Conservation (phyloP, 2,329 filamentous ascomycete genomes). For the Cadophora gregata region DNA sequence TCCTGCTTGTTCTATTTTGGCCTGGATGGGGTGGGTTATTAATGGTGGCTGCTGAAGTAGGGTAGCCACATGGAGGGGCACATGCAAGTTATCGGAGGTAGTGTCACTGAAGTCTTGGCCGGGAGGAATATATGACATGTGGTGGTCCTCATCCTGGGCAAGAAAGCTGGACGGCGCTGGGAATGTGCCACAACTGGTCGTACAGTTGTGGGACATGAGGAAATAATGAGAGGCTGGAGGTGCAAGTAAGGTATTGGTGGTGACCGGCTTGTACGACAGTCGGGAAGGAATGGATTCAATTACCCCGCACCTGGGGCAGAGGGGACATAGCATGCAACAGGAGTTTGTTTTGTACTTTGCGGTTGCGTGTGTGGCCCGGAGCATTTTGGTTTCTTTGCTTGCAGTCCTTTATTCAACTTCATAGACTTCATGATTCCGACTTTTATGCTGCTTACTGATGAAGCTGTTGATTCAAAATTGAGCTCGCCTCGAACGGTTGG, state of each 20-base stretch:
- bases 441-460: not conserved
- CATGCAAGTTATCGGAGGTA: not conserved
- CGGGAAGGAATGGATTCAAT: not conserved
- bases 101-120: not conserved
- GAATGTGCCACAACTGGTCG: not conserved
- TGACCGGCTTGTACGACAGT: not conserved
- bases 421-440: not conserved
- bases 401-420: not conserved
- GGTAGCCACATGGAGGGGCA: not conserved
- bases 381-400: not conserved
- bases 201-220: not conserved
- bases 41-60: constrained; percentile 11
- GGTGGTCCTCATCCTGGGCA: not conserved
- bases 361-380: not conserved
- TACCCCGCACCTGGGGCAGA: not conserved
- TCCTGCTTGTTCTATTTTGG: constrained; percentile 9
- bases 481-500: not conserved
- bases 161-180: not conserved
- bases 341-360: not conserved
- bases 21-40: not conserved
- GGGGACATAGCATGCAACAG: not conserved
- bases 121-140: not conserved
- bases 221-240: too few relatives aligned
- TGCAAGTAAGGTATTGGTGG: not conserved
- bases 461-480: not conserved